Conservation (phyloP, 805 yeast genomes). For the Torulaspora gathmanii region DNA sequence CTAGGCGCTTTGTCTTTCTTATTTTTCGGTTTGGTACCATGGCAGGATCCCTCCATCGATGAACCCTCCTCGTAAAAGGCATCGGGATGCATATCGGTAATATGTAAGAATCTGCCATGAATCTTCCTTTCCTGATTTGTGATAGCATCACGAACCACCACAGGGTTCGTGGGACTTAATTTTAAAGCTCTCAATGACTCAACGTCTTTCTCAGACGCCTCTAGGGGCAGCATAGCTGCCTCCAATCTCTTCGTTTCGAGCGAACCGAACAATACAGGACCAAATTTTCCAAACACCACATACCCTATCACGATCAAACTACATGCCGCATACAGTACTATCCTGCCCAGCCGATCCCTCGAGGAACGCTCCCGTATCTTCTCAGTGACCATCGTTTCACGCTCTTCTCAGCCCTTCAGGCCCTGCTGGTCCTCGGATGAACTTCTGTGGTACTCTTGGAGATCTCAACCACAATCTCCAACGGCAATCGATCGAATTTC, state of each 20-base stretch:
- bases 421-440: no score
- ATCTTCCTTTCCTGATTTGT: conserved; percentile 29
- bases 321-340: neutral
- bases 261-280: neutral
- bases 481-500: no score
- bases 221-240: neutral
- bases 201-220: conserved; percentile 26
- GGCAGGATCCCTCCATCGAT: conserved; percentile 51
- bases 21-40: conserved; percentile 34
- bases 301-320: neutral
- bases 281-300: neutral
- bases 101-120: conserved; percentile 78
- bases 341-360: neutral
- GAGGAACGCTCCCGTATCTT: neutral
- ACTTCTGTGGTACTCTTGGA: neutral
- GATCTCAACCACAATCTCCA: neutral
- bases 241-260: neutral
- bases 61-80: conserved; percentile 54
- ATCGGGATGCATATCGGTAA: conserved; percentile 87
- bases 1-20: conserved; percentile 50
- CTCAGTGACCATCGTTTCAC: neutral
- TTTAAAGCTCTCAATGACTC: conserved; percentile 33
- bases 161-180: conserved; percentile 40
- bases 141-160: conserved; percentile 20
- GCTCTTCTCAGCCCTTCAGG: no score